Evolutionary conservation across 768 basidiomycete species (phyloP).

Genomic region (Lactarius quietus): DNA sequence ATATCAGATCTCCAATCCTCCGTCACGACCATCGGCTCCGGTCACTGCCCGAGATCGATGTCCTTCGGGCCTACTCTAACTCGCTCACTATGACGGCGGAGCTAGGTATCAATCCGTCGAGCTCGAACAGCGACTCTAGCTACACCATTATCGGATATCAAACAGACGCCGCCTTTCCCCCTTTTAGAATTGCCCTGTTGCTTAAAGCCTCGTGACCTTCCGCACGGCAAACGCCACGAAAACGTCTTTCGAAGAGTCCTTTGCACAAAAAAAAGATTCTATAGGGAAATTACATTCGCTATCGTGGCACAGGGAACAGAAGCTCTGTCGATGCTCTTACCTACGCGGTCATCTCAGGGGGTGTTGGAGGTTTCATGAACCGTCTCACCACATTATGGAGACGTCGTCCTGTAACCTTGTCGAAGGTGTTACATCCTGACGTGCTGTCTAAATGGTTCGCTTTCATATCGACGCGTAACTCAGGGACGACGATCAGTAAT

Average conservation of each 20-base stretch:
- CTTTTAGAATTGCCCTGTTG: slow-evolving; percentile 41
- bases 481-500: slow-evolving; percentile 37
- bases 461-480: slow-evolving; percentile 48
- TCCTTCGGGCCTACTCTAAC: slow-evolving; percentile 43
- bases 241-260: slow-evolving; percentile 37
- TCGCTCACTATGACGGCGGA: slow-evolving; percentile 35
- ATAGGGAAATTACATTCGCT: slow-evolving; percentile 52
- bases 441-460: too few species aligned
- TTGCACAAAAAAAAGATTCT: slow-evolving; percentile 57
- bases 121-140: too few species aligned
- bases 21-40: slow-evolving; percentile 22
- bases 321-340: slow-evolving; percentile 50
- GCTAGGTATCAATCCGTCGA: not conserved
- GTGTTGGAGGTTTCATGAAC: too few species aligned
- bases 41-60: slow-evolving; percentile 48
- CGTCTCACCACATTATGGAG: slow-evolving; percentile 33
- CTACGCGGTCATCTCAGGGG: too few species aligned
- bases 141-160: not conserved
- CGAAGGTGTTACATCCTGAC: too few species aligned
- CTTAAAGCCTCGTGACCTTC: slow-evolving; percentile 46
- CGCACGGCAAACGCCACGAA: not conserved
- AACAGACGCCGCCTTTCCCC: slow-evolving; percentile 46
- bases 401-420: slow-evolving; percentile 37
- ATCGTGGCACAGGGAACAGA: too few species aligned
- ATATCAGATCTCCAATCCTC: slow-evolving; percentile 43